Evolutionary conservation across 441 rosid genomes (phyloP).

Genomic region (Geranium incanum): DNA sequence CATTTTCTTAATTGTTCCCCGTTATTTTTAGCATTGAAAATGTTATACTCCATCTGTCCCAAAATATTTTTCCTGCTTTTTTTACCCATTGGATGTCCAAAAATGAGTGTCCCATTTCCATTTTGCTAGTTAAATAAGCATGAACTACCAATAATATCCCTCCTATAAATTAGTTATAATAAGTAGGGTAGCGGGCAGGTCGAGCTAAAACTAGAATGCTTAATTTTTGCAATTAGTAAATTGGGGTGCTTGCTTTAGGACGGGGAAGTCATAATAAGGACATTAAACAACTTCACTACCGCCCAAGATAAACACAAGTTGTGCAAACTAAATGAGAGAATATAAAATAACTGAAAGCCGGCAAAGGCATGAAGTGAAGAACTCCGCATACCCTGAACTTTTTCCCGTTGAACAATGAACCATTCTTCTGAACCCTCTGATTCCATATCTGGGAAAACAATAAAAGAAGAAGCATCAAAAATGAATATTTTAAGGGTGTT

Average conservation of each 20-base stretch:
- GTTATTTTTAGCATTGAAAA: background rate
- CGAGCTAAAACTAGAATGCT: background rate
- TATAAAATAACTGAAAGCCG: background rate
- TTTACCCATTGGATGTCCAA: background rate
- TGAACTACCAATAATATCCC: background rate
- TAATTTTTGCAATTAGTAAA: background rate
- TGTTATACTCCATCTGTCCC: background rate
- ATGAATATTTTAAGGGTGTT: background rate
- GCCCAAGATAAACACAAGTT: background rate
- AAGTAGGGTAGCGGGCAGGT: background rate
- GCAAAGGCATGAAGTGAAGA: background rate
- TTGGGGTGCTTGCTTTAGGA: background rate
- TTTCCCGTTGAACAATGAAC: conserved; percentile 65
- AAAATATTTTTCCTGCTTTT: background rate
- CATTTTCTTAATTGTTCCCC: background rate
- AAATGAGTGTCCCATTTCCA: too few species aligned
- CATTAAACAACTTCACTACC: background rate
- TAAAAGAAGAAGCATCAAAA: background rate
- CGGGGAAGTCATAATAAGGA: background rate
- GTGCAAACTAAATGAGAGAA: conserved; percentile 3
- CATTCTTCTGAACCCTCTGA: conserved; percentile 43
- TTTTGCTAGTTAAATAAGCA: background rate
- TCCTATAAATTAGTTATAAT: background rate
- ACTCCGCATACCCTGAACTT: conserved; percentile 69
- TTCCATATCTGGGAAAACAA: conserved; percentile 56